Evolutionary conservation across 805 yeast species (phyloP), one percentile per base, ranked within the genome.

Genomic region (Metschnikowia arizonensis): DNA sequence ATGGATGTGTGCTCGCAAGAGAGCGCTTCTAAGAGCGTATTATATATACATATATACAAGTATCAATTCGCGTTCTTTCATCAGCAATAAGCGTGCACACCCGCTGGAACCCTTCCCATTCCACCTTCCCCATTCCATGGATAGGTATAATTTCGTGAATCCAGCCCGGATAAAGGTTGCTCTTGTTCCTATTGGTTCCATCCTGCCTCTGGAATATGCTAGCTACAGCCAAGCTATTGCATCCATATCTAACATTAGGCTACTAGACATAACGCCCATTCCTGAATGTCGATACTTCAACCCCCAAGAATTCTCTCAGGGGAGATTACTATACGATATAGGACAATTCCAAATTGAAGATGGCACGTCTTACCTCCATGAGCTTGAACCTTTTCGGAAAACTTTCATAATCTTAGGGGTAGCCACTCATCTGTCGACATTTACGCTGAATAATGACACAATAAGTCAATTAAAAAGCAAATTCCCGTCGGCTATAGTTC

Each of bases 321-420:
- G 98, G 0, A 66, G 83, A 40, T 63, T 91, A 1, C 61, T 81
- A 11, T 86, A 77, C 57, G 82, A 81, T 45, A 79, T 80, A 51
- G 62, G 65, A 10, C 63, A 75, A 1, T 55, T 76, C 0, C 57
- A 66, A 5, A 68, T 76, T 1, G 83, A 79, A 45, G 73, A 72
- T n/a, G 81, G 79, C 33, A 74, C 84, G 23, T 64, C 82, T 5
- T 82, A 85, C 43, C 68, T 91, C 33, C 87, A 85, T 54, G 98
- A 91, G 62, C 81, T 91, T 51, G 97, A 93, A 64, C 96, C 97
- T 1, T 88, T 78, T 63, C 67, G 97, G 42, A 88, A 88, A 58
- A 79, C 85, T 0, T 78, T 88, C 54, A 72, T 83, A 6, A 81
- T 83, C 4, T 39, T 77, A 6, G 82, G 80, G 0, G 47, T 74